These are phyloP conservation scores for Mycocentrospora acerina DNA, from an alignment of 2,329 filamentous ascomycete genomes.

Conservation along the genomic window DNA sequence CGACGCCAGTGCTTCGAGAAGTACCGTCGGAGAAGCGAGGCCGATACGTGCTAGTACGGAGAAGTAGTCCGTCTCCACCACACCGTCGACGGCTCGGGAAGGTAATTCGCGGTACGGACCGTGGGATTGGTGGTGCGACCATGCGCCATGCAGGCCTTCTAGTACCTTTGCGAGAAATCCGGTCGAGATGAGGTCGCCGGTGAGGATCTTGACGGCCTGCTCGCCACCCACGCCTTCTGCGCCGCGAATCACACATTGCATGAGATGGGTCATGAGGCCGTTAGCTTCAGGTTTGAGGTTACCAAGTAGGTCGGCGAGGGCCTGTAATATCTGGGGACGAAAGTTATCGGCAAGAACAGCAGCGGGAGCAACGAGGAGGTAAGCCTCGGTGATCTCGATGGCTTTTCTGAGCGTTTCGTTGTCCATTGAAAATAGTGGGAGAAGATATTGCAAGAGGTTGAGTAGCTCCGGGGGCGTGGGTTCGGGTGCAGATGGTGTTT, in stretches of 20 bases:
- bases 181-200: conserved; percentile 59
- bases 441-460: conserved; percentile 46
- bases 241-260: conserved; percentile 53
- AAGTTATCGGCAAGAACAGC: conserved; percentile 49
- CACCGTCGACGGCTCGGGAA: conserved; percentile 67
- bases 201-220: conserved; percentile 52
- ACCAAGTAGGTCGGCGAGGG: conserved; percentile 47
- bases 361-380: conserved; percentile 50
- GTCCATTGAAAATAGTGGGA: conserved; percentile 51
- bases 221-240: conserved; percentile 54
- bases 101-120: conserved; percentile 69
- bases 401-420: conserved; percentile 51
- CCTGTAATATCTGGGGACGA: conserved; percentile 42
- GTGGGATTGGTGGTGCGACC: conserved; percentile 70
- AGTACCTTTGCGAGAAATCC: conserved; percentile 59
- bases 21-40: conserved; percentile 68
- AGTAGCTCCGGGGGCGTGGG: conserved; percentile 47
- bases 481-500: conserved; percentile 50
- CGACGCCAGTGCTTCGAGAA: conserved; percentile 58
- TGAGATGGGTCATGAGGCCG: conserved; percentile 48
- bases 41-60: conserved; percentile 77
- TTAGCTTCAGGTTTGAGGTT: conserved; percentile 52
- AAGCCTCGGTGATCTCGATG: conserved; percentile 53
- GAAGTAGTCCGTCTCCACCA: conserved; percentile 84
- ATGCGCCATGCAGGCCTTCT: conserved; percentile 44